These are phyloP conservation scores for Aspergillus ruber DNA, from an alignment of 2,329 filamentous ascomycete genomes.

Conservation along the genomic window DNA sequence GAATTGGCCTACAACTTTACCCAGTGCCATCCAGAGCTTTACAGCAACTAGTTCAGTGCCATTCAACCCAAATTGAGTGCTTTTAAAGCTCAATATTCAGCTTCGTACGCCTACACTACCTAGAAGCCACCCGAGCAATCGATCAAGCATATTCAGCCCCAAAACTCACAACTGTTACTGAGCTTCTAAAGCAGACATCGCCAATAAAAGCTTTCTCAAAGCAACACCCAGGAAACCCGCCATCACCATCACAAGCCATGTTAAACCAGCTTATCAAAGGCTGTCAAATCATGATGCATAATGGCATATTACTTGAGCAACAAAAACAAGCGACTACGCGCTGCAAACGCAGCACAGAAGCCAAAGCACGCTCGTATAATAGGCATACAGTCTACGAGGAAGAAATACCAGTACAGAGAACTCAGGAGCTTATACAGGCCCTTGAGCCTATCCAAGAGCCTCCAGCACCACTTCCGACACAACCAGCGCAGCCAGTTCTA, in stretches of 20 bases:
- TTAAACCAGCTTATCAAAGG: background rate
- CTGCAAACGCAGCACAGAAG: background rate
- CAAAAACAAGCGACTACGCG: background rate
- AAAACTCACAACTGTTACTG: too few relatives aligned
- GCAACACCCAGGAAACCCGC: background rate
- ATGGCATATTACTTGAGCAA: background rate
- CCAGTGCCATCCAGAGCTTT: too few relatives aligned
- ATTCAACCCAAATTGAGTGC: background rate
- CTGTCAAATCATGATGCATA: background rate
- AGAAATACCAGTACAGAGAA: too few relatives aligned
- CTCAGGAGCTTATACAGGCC: too few relatives aligned
- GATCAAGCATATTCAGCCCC: too few relatives aligned
- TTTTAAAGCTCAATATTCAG: background rate
- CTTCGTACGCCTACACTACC: background rate
- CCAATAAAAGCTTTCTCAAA: background rate
- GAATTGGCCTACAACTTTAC: too few relatives aligned
- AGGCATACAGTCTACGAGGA: background rate
- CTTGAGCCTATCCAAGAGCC: too few relatives aligned
- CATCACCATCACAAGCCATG: background rate
- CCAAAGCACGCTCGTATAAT: background rate
- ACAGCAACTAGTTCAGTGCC: background rate
- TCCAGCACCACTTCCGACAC: too few relatives aligned
- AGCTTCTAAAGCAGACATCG: background rate
- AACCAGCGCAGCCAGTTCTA: too few relatives aligned
- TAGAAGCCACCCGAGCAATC: too few relatives aligned